Evolutionary conservation across 495 filamentous ascomycete species (phyloP), one percentile per base, ranked within the genome.

Genomic region (Neurospora terricola): DNA sequence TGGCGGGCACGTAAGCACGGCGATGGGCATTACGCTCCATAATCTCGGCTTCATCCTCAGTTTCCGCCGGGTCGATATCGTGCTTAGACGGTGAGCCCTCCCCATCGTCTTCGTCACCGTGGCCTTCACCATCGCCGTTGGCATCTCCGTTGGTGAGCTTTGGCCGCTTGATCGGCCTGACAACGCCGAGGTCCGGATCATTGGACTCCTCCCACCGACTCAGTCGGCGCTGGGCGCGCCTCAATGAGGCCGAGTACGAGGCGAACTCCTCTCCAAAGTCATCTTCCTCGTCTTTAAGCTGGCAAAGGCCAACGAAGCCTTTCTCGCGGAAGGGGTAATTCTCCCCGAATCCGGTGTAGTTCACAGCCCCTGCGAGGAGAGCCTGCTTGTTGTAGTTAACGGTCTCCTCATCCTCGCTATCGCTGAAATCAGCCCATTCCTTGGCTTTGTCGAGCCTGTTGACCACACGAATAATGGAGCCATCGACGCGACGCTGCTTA

Each of bases 221-320:
- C n/a, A 97, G 85, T 72, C 93, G 85, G 30, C 93, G 86, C 12
- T 85, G 80, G 1, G 88, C 87, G 70, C 94, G 88, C 69, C 93
- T 86, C 14, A 95, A 81, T 5, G 92, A 88, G 16, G 92, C 91
- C 39, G 90, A 85, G 74, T 89, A 93, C n/a, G 90, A 87, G 40
- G 86, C 84, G 27, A 90, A 87, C 77, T 93, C 90, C 78, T 96
- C 93, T 69, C 93, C 93, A 78, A 88, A 96, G 78, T 96, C 93
- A 70, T 93, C 88, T 27, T 89, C 85, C 72, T 89, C 88, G 10
- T 84, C 81, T n/a, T 85, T 84, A 5, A 91, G 87, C 27, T 90
- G 90, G 69, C 90, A 85, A 34, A 97, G 80, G 3, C 93, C 93
- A 16, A 89, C 92, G 36, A 87, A 86, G 39, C 92, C 92, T 69